Evolutionary conservation across 768 basidiomycete species (phyloP).

Genomic region (Pholiota molesta): DNA sequence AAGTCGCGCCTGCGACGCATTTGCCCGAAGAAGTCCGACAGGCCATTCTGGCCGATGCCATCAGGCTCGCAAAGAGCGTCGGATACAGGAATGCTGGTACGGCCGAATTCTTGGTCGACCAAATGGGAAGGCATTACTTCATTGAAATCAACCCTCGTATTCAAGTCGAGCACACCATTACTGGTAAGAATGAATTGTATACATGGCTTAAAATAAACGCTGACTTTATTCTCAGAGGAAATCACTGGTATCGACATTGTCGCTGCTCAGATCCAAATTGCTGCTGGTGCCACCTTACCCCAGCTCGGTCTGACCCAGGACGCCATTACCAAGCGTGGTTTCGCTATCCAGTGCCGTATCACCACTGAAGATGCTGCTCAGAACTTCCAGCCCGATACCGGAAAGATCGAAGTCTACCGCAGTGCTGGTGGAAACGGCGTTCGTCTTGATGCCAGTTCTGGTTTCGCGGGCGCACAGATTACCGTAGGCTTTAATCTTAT

Average conservation of each 20-base stretch:
- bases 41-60: constrained; percentile 86
- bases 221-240: constrained; percentile 66
- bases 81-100: constrained; percentile 97
- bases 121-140: constrained; percentile 96
- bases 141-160: constrained; percentile 99
- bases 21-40: constrained; percentile 90
- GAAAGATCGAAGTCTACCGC: constrained; percentile 99
- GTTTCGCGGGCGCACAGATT: constrained; percentile 98
- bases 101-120: constrained; percentile 97
- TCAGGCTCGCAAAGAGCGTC: constrained; percentile 92
- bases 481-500: constrained; percentile 57
- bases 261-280: constrained; percentile 99
- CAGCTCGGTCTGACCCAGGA: constrained; percentile 97
- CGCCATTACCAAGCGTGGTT: constrained; percentile 93
- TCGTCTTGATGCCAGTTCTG: constrained; percentile 93
- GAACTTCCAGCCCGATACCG: constrained; percentile 96
- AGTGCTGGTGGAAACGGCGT: constrained; percentile 99
- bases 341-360: constrained; percentile 97
- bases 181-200: constrained; percentile 55
- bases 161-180: constrained; percentile 99
- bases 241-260: constrained; percentile 99
- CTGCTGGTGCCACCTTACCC: constrained; percentile 94
- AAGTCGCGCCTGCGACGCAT: constrained; percentile 96
- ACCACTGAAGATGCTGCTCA: constrained; percentile 96
- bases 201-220: background rate